Base-by-base conservation (phyloP, 257 asterid species). In the Thymus quinquecostatus region DNA sequence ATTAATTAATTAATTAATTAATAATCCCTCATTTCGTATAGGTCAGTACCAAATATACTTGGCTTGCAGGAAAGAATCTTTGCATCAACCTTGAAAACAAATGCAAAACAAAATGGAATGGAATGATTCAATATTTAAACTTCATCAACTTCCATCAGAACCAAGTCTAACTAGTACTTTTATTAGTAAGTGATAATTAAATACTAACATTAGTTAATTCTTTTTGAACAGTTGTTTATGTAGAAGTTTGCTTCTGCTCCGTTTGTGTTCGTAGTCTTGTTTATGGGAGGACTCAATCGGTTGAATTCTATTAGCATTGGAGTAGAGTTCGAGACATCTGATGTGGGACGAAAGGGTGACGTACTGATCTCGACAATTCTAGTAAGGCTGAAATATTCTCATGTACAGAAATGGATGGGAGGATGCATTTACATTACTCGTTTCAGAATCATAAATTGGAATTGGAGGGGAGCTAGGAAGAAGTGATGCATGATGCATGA, bases 1-100 rank as follows among this genome's bases (percentile, higher is more conserved):
- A 65, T 79, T 68, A 68, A 55, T 64, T 71, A 60, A 33, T 48
- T n/a, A 49, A 33, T 33, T 36, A 36, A 36, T 65, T 70, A 60
- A 33, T 48, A 30, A 49, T 62, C 67, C 40, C 75, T 70, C 68
- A 21, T 68, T 21, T 77, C n/a, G n/a, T n/a, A n/a, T n/a, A n/a
- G n/a, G n/a, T n/a, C n/a, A n/a, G n/a, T n/a, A n/a, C n/a, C n/a
- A n/a, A n/a, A n/a, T n/a, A 74, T 71, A 53, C 69, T 79, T 77
- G 77, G 13, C 58, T 56, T 76, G 71, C 63, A n/a, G 63, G 63
- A 60, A 79, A 40, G 40, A 74, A 49, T 66, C 43, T 64, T 50
- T 58, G 59, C 65, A 67, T 48, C 45, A 72, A 62, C 49, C 70
- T 9, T 32, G 27, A 71, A 59, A 47, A 61, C 48, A 66, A 66